Percentiles rank a stretch among this genome's conserved stretches.
These are phyloP conservation scores for Hortaea werneckii DNA, from an alignment of 2,329 filamentous ascomycete species.

Conservation along the genomic window DNA sequence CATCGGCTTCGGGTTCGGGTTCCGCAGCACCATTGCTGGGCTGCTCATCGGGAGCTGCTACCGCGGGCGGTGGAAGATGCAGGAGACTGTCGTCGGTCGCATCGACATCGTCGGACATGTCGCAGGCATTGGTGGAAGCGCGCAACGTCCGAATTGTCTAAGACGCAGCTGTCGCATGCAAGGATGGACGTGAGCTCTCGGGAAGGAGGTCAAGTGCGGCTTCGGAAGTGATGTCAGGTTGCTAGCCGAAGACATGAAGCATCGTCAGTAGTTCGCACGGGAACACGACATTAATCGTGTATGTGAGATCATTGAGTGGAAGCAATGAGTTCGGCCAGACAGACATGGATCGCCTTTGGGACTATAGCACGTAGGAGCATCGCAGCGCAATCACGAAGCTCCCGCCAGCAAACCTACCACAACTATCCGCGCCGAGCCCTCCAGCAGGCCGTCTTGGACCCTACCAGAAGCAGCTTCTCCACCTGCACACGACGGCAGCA, in stretches of 20 bases:
- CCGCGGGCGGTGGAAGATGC: conserved; percentile 6
- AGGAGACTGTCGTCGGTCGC: conserved; percentile 13
- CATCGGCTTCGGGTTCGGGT: conserved; percentile 20
- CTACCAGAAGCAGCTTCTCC: no score
- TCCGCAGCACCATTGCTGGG: conserved; percentile 19
- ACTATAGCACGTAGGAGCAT: conserved; percentile 15
- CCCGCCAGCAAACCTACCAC: conserved; percentile 7
- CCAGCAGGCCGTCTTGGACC: no score
- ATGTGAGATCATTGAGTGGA: no score
- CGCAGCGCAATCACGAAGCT: conserved; percentile 11
- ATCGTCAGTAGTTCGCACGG: not conserved
- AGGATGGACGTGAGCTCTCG: no score
- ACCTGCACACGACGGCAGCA: not conserved
- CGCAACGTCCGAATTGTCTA: no score
- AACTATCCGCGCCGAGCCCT: conserved; percentile 1
- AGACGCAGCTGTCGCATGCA: no score
- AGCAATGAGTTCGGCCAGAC: conserved; percentile 8
- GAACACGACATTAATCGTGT: not conserved
- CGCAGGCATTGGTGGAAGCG: conserved; percentile 21
- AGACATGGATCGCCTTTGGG: conserved; percentile 22
- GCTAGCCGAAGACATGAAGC: not conserved
- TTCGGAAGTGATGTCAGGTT: not conserved
- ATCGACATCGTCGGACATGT: conserved; percentile 27
- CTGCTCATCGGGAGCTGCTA: conserved; percentile 4
- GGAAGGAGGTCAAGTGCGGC: no score